A percentile compares a stretch with the other conserved stretches of the same genome.
Evolutionary conservation across 2,329 filamentous ascomycete genomes (phyloP).

Genomic region (Aureobasidium sp.): DNA sequence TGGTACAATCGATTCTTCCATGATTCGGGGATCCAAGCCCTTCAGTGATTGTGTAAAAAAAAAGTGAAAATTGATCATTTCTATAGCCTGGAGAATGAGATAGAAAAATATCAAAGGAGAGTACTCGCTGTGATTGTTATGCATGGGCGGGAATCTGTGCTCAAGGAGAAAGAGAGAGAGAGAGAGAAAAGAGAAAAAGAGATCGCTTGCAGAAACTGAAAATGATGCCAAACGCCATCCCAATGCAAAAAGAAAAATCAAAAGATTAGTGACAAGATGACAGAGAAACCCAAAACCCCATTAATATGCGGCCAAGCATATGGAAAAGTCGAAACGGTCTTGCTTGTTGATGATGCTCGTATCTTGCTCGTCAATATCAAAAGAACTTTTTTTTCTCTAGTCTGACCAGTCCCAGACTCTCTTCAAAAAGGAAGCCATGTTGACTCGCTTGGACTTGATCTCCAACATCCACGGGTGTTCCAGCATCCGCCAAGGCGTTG

Average conservation of each 20-base stretch:
- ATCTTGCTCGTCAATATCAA: neutral
- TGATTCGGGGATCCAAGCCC: too few relatives aligned
- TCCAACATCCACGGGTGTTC: constrained; percentile 99
- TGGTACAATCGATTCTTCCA: too few relatives aligned
- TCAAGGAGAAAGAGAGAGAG: neutral
- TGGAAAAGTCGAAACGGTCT: neutral
- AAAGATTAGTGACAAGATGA: neutral
- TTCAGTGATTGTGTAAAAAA: neutral
- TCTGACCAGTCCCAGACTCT: constrained; percentile 98
- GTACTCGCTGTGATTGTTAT: constrained; percentile 9
- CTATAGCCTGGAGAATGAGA: neutral
- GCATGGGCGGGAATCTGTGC: neutral
- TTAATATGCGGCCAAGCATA: neutral
- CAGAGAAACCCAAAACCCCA: neutral
- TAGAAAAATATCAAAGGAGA: neutral
- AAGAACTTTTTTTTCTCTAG: constrained; percentile 27
- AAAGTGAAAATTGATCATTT: neutral
- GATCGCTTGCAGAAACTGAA: neutral
- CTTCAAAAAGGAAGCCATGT: constrained; percentile 89
- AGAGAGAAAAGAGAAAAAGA: neutral
- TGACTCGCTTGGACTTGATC: constrained; percentile 92
- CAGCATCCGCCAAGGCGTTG: constrained; percentile 96
- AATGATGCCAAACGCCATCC: neutral
- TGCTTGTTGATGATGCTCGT: neutral
- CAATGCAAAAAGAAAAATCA: constrained; percentile 1